Conservation (phyloP, 1,284 basidiomycete genomes). For the Sanghuangporus weigelae region DNA sequence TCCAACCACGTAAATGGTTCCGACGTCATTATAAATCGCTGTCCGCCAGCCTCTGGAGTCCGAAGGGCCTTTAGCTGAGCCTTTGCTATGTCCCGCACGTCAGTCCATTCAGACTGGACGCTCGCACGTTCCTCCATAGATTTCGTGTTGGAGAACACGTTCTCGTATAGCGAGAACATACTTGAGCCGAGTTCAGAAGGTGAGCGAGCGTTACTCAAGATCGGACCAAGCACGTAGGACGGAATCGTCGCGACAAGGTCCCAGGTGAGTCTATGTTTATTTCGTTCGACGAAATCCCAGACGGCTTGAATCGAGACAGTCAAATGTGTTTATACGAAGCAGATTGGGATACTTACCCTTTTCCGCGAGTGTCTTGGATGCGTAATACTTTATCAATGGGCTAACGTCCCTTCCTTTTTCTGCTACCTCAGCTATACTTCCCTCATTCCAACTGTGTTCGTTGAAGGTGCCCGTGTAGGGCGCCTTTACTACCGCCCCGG, state of each 20-base stretch:
- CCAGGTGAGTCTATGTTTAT: slow-evolving; percentile 44
- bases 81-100: slow-evolving; percentile 42
- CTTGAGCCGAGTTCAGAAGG: background rate
- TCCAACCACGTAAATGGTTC: slow-evolving; percentile 14
- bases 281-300: slow-evolving; percentile 53
- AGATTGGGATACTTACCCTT: background rate
- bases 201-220: slow-evolving; percentile 25
- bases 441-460: slow-evolving; percentile 7
- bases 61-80: slow-evolving; percentile 40
- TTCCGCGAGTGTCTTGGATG: slow-evolving; percentile 3
- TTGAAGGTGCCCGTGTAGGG: background rate
- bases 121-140: slow-evolving; percentile 17
- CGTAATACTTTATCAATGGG: background rate
- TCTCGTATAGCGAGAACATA: background rate
- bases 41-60: slow-evolving; percentile 32
- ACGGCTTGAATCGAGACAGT: slow-evolving; percentile 26
- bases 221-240: slow-evolving; percentile 39
- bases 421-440: background rate
- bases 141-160: background rate
- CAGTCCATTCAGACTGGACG: slow-evolving; percentile 31
- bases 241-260: slow-evolving; percentile 55
- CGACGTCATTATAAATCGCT: slow-evolving; percentile 38
- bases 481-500: background rate
- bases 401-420: background rate
- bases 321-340: slow-evolving; percentile 7